Conservation (phyloP, 768 basidiomycete genomes). For the Myochromella boudieri region DNA sequence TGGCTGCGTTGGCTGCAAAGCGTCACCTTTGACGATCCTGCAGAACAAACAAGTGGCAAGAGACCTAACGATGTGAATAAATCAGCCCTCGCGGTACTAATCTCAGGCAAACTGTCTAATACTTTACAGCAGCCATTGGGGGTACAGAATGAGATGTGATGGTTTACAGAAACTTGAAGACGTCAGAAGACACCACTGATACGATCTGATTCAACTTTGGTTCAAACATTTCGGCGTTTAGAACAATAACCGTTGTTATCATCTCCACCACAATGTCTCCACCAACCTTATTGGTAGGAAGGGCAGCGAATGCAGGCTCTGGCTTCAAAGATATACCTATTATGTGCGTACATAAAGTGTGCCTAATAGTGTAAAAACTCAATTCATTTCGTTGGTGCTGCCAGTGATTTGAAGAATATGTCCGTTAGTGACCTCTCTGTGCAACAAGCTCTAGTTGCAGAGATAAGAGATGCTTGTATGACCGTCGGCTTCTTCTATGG, state of each 20-base stretch:
- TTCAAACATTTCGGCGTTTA: no score
- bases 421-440: constrained; percentile 31
- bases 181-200: no score
- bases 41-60: constrained; percentile 84
- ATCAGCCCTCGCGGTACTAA: no score
- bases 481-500: constrained; percentile 87
- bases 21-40: constrained; percentile 86
- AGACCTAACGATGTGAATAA: constrained; percentile 33
- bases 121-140: constrained; percentile 47
- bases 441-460: constrained; percentile 46
- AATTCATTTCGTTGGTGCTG: not conserved
- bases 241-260: constrained; percentile 1
- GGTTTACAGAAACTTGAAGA: no score
- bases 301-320: constrained; percentile 18
- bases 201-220: no score
- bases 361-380: not conserved
- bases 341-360: constrained; percentile 28
- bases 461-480: constrained; percentile 75
- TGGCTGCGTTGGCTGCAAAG: not conserved
- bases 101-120: no score
- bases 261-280: constrained; percentile 24
- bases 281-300: constrained; percentile 21
- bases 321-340: constrained; percentile 37
- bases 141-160: no score
- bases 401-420: constrained; percentile 47